Evolutionary conservation across 441 rosid species (phyloP).

Genomic region (Brassica hybrid): DNA sequence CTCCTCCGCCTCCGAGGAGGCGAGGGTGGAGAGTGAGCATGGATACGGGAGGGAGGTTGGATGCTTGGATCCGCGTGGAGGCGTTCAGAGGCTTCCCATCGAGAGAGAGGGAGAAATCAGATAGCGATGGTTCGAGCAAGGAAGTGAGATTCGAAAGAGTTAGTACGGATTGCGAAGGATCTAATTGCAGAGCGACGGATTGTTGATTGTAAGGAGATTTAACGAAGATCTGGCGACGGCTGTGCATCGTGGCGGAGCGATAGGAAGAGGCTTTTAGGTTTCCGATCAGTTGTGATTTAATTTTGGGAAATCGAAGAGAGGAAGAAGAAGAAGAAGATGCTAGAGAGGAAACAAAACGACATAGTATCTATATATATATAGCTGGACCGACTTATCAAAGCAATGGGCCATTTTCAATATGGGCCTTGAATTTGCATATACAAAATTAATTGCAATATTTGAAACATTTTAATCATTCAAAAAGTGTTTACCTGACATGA

Average conservation of each 20-base stretch:
- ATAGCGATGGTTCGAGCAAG: conserved; percentile 41
- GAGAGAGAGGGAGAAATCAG: conserved; percentile 53
- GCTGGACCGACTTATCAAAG: conserved; percentile 12
- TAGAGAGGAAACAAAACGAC: neutral
- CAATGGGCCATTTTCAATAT: neutral
- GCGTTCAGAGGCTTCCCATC: conserved; percentile 65
- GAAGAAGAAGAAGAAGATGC: neutral
- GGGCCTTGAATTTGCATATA: neutral
- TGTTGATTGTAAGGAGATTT: conserved; percentile 47
- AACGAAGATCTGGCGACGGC: conserved; percentile 55
- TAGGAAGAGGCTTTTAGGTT: conserved; percentile 18
- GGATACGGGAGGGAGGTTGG: conserved; percentile 57
- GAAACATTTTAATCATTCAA: conserved; percentile 13
- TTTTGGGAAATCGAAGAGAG: neutral
- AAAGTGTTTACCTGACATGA: conserved; percentile 1
- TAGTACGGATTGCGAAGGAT: conserved; percentile 42
- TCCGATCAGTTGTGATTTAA: conserved; percentile 32
- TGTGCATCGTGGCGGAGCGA: conserved; percentile 27
- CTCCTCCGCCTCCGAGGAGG: conserved; percentile 87
- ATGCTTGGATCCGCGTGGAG: conserved; percentile 47
- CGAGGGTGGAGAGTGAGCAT: conserved; percentile 62
- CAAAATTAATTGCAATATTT: neutral
- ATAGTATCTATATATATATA: neutral
- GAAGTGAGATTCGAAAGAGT: conserved; percentile 56
- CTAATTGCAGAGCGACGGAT: conserved; percentile 52